Conservation (phyloP, 768 basidiomycete species). For the Gelatoporia subvermispora region DNA sequence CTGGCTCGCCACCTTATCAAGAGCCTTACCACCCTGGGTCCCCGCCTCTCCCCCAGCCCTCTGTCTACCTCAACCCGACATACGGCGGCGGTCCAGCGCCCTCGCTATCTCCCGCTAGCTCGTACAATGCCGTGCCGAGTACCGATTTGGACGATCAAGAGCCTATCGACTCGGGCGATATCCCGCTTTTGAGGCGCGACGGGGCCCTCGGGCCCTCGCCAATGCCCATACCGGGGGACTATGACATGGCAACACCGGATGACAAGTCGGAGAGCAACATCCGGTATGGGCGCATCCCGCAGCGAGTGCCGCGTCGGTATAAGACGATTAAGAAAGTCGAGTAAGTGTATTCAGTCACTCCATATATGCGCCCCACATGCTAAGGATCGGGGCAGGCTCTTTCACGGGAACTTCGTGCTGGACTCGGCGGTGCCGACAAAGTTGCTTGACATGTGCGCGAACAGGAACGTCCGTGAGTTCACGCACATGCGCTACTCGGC, state of each 20-base stretch:
- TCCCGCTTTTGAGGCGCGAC: conserved; percentile 49
- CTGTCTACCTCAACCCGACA: conserved; percentile 14
- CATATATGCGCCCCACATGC: not conserved
- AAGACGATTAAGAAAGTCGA: conserved; percentile 94
- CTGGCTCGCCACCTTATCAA: no score
- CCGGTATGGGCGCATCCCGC: conserved; percentile 87
- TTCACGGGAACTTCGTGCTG: conserved; percentile 90
- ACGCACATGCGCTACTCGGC: conserved; percentile 96
- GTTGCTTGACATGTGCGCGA: conserved; percentile 75
- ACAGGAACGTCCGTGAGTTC: conserved; percentile 81
- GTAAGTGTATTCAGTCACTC: conserved; percentile 35
- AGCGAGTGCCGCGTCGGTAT: conserved; percentile 82
- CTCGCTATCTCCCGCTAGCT: conserved; percentile 2
- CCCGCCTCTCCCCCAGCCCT: not conserved
- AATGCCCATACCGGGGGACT: conserved; percentile 42
- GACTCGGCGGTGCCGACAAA: conserved; percentile 91
- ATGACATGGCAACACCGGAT: conserved; percentile 29
- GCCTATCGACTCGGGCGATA: conserved; percentile 52
- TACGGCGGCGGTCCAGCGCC: conserved; percentile 7
- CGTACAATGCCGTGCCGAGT: conserved; percentile 5
- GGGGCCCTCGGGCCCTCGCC: conserved; percentile 23
- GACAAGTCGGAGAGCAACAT: conserved; percentile 50
- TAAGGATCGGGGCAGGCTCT: conserved; percentile 44
- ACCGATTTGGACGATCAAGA: conserved; percentile 42
- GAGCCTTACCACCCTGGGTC: conserved; percentile 7